Percentiles rank a stretch among this genome's conserved stretches.
phyloP scores from a whole-genome alignment of 2,329 filamentous ascomycete species.

The Pyrenochaeta sp. region DNA sequence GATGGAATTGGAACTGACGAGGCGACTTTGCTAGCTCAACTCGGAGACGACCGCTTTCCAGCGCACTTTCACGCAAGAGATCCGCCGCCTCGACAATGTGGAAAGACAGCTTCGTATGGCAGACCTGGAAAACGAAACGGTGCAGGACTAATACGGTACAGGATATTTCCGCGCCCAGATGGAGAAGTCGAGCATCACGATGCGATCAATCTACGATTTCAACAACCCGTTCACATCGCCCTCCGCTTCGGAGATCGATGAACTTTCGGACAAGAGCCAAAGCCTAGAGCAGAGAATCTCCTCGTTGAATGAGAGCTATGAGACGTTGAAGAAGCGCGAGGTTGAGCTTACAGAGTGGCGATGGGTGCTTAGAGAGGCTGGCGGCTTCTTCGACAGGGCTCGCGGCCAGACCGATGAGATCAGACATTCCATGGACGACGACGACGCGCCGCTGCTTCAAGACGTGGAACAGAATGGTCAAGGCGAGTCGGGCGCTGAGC shows the following conservation, averaged over 20 bases:
- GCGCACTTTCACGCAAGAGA: constrained; percentile 96
- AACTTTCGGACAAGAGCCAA: constrained; percentile 90
- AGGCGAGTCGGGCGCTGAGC: constrained; percentile 73
- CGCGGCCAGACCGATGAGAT: constrained; percentile 98
- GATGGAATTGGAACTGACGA: constrained; percentile 38
- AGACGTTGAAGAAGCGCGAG: constrained; percentile 97
- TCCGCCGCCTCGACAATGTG: constrained; percentile 95
- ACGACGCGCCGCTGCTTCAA: constrained; percentile 90
- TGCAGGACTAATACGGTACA: constrained; percentile 50
- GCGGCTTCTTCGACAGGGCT: constrained; percentile 95
- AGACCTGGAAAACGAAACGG: constrained; percentile 1
- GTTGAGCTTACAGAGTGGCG: constrained; percentile 98
- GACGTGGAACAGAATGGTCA: constrained; percentile 87
- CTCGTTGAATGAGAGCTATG: constrained; percentile 96
- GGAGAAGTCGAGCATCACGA: constrained; percentile 86
- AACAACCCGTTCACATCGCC: constrained; percentile 85
- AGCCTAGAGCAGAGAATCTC: constrained; percentile 89
- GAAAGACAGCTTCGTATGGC: constrained; percentile 92
- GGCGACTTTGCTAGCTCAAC: constrained; percentile 73
- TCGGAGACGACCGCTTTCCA: constrained; percentile 93
- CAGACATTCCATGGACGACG: constrained; percentile 80
- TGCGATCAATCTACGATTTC: constrained; percentile 92
- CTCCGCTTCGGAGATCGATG: constrained; percentile 93
- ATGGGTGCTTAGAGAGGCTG: constrained; percentile 95
- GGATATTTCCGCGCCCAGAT: constrained; percentile 96